Evolutionary conservation across 176 grass and related monocot genomes (phyloP), one percentile per base, ranked within the genome.

Genomic region (Hyparrhenia diplandra): DNA sequence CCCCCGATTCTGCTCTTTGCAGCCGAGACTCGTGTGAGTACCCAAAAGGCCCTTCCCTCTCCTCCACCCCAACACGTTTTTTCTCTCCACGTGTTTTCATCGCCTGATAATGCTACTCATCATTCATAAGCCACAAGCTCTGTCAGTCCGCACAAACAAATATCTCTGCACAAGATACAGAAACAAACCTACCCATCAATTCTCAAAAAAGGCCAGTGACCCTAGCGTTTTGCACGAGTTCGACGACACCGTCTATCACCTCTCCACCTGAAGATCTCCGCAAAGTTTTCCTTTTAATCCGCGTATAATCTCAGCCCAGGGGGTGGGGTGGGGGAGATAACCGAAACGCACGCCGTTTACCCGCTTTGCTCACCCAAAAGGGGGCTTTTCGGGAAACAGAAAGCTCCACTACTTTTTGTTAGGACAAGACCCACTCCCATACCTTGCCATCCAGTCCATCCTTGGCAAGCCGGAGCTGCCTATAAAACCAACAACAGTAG

Each of bases 361-460:
- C 17, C 24, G 0, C 16, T 78, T 65, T 65, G 59, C 17, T 78
- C 60, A 8, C 60, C 27, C 13, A 8, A 65, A 78, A 51, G 24
- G 76, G 18, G 61, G 0, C 76, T 79, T 79, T 79, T 51, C 69
- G 39, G 42, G 62, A 79, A 52, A 79, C 76, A 79, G 76, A 66
- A 79, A 36, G 42, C 76, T 35, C 76, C 76, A 67, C 62, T 36
- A 17, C 42, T n/a, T 67, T 79, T 35, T 34, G 76, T 66, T 67
- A 51, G 62, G 76, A 79, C 76, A 51, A 66, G 76, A 67, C 76
- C 42, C 61, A 79, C 62, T 7, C 76, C 41, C 17, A 64, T 31
- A 25, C 20, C 51, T 8, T 54, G 17, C 41, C 17, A 64, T 31
- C 21, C 52, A 16, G 2, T 28, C 36, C 35, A 31, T 28, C 27